Conservation (phyloP, 163 green algal genomes). For the Prototheca wickerhamii region DNA sequence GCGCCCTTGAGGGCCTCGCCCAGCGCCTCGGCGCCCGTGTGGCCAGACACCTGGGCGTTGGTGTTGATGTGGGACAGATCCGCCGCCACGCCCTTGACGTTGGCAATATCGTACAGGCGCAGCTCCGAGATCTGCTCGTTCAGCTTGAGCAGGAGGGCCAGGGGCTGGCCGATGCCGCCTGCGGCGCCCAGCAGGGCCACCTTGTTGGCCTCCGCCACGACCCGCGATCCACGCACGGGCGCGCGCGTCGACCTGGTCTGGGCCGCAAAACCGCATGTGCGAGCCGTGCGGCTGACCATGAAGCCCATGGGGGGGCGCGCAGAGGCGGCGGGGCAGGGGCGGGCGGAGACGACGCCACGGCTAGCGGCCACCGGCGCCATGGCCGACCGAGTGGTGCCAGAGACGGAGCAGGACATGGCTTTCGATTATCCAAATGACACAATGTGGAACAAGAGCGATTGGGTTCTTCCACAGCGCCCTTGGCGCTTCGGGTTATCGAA, state of each 20-base stretch:
- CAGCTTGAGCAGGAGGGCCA: conserved; percentile 68
- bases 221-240: not conserved
- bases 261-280: too few relatives aligned
- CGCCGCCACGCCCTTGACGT: conserved; percentile 45
- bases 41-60: conserved; percentile 40
- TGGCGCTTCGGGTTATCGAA: too few relatives aligned
- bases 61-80: conserved; percentile 94
- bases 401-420: too few relatives aligned
- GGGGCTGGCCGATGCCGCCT: conserved; percentile 63
- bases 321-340: not conserved
- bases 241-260: too few relatives aligned
- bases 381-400: not conserved
- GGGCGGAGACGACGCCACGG: not conserved
- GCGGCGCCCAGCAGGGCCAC: conserved; percentile 55
- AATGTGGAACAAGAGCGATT: too few relatives aligned
- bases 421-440: too few relatives aligned
- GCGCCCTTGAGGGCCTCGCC: conserved; percentile 50
- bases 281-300: not conserved
- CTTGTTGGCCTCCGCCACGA: conserved; percentile 18
- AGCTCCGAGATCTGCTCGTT: conserved; percentile 78
- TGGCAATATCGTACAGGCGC: conserved; percentile 85
- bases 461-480: too few relatives aligned
- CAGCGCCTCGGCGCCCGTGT: conserved; percentile 65
- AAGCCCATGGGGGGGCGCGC: not conserved
- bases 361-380: not conserved